Conservation (phyloP, 768 basidiomycete species). For the Crassisporium funariophilum region DNA sequence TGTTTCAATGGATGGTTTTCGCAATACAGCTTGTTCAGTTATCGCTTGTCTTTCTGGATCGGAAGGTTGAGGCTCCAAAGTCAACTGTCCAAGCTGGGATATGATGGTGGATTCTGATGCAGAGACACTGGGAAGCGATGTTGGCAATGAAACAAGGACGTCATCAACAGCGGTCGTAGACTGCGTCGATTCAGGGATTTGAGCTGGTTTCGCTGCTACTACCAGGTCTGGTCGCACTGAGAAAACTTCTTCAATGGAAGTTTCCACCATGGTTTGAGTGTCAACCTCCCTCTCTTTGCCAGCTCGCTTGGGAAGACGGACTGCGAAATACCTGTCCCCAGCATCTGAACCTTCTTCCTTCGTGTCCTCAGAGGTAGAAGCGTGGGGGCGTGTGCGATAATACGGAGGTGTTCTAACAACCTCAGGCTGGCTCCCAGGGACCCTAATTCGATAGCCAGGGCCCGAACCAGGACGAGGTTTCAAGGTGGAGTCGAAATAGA, state of each 20-base stretch:
- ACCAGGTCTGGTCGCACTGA: slow-evolving; percentile 57
- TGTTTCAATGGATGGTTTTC: slow-evolving; percentile 32
- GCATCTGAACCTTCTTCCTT: slow-evolving; percentile 35
- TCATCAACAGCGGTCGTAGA: slow-evolving; percentile 12
- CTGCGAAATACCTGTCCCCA: slow-evolving; percentile 48
- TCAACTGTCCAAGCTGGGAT: slow-evolving; percentile 43
- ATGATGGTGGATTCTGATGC: slow-evolving; percentile 32
- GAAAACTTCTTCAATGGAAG: slow-evolving; percentile 56
- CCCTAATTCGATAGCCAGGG: slow-evolving; percentile 58
- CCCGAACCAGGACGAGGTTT: slow-evolving; percentile 62
- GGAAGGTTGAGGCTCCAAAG: slow-evolving; percentile 32
- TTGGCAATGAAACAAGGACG: too few relatives aligned
- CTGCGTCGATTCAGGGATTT: slow-evolving; percentile 22
- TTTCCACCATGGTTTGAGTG: slow-evolving; percentile 31
- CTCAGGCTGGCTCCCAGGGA: slow-evolving; percentile 50
- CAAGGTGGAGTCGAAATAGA: slow-evolving; percentile 62
- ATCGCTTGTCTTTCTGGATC: slow-evolving; percentile 40
- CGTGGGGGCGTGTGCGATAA: slow-evolving; percentile 19
- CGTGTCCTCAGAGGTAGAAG: slow-evolving; percentile 17
- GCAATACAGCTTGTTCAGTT: slow-evolving; percentile 52
- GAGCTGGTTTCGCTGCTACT: slow-evolving; percentile 38
- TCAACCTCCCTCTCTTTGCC: slow-evolving; percentile 37
- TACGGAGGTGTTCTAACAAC: slow-evolving; percentile 43
- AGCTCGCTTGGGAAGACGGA: slow-evolving; percentile 53
- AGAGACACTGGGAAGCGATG: neutral